Base-by-base conservation (phyloP, 2,329 filamentous ascomycete species). In the Niveomyces coronatus region DNA sequence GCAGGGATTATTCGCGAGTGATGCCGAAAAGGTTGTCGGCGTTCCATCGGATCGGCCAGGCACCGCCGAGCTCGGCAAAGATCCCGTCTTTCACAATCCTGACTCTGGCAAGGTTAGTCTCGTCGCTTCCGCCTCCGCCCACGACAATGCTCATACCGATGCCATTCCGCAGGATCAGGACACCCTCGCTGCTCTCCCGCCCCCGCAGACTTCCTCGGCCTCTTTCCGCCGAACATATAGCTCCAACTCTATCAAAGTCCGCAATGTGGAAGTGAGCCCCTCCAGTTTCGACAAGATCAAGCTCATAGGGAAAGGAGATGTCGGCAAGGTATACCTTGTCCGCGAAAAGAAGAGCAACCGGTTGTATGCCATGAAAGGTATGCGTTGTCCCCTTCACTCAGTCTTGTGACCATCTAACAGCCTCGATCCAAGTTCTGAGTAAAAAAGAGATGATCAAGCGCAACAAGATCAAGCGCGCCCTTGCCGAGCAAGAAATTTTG, bases 371-470 rank as follows among this genome's bases (percentile, higher is more conserved):
- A 98, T 98, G 91, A 98, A 98, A 66, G 89, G 89, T 95, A 60
- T 49, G 70, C 59, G 38, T 19, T 10, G 15, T 8, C 14, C 5
- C 35, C 14, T 14, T 5, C 23, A 7, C 9, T 16, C 14, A 30
- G 13, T 26, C 7, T 9, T 7, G 14, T 4, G 15, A 24, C 14
- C 14, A 37, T 16, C 37, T 23, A 32, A 33, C 39, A 31, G 20
- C 18, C 11, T 33, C 7, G 10, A 36, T 36, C 37, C 13, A 55
- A 96, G 91, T 98, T 5, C 60, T 98, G 61, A 96, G 88, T 72
- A 98, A 98, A 65, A 95, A 96, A 70, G 91, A 98, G 63, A 98
- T 98, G 91, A 98, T 98, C 63, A 98, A 98, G 69, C 83, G 91
- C 42, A 98, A 98, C 71, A 98, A 98, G 74, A 98, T 98, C 67